These are phyloP conservation scores for Exophiala sp. DNA, from an alignment of 2,329 filamentous ascomycete species.

Conservation along the genomic window DNA sequence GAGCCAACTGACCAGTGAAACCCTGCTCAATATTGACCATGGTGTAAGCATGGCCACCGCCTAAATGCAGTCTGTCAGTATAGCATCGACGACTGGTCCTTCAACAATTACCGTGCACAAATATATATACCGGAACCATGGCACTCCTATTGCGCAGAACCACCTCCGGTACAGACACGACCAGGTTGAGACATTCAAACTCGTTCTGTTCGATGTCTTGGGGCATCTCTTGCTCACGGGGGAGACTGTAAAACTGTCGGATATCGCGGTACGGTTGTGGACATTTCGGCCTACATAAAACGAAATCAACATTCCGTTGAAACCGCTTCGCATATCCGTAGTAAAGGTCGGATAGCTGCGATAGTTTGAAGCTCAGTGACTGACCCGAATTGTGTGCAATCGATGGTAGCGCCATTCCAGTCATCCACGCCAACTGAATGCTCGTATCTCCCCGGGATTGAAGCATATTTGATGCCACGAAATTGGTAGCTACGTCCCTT, in stretches of 20 bases:
- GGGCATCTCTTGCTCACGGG: not conserved
- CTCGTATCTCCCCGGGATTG: not conserved
- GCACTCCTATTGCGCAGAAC: not conserved
- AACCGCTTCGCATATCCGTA: too few relatives aligned
- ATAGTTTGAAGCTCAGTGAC: too few relatives aligned
- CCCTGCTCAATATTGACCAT: constrained; percentile 2
- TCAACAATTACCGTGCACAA: not conserved
- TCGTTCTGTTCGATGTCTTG: not conserved
- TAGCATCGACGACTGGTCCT: too few relatives aligned
- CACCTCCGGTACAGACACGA: not conserved
- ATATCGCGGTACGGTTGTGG: not conserved
- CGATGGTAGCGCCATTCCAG: not conserved
- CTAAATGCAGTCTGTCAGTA: too few relatives aligned
- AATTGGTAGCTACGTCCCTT: not conserved
- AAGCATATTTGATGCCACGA: not conserved
- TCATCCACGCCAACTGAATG: not conserved
- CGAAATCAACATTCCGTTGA: too few relatives aligned
- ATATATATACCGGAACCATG: not conserved
- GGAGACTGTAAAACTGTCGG: constrained; percentile 2
- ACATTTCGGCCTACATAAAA: not conserved
- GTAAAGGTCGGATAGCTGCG: too few relatives aligned
- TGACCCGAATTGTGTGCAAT: not conserved
- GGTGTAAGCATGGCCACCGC: constrained; percentile 1
- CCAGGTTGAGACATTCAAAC: not conserved
- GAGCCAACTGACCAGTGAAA: not conserved